A percentile compares a stretch with the other conserved stretches of the same genome.
phyloP scores from a whole-genome alignment of 805 yeast species.

The Kodamaea kakaduensis region DNA sequence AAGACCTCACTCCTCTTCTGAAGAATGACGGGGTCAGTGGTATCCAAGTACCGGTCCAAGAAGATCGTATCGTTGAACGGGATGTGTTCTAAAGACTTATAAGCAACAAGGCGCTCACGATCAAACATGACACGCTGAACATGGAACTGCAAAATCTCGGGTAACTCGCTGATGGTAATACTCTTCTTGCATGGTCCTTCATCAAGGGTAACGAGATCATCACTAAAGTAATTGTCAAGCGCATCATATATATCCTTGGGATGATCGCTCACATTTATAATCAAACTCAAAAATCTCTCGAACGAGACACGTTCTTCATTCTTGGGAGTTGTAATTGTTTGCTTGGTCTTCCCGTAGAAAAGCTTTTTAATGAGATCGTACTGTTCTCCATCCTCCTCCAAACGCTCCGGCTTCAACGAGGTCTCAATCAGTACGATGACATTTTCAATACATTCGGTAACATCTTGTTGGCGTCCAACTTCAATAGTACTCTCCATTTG shows the following conservation, averaged over 20 bases:
- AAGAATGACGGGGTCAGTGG: constrained; percentile 53
- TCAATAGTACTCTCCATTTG: constrained; percentile 74
- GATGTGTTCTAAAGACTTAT: constrained; percentile 77
- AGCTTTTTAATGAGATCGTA: constrained; percentile 72
- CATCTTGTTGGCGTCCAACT: constrained; percentile 93
- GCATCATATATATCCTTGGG: constrained; percentile 90
- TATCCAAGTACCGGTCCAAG: constrained; percentile 83
- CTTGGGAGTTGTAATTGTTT: constrained; percentile 42
- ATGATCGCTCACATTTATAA: constrained; percentile 83
- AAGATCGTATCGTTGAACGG: constrained; percentile 75
- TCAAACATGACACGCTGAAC: constrained; percentile 93
- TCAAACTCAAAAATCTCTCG: constrained; percentile 76
- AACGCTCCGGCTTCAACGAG: constrained; percentile 62
- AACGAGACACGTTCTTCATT: constrained; percentile 27
- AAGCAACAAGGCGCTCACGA: constrained; percentile 63
- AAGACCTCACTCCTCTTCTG: constrained; percentile 53
- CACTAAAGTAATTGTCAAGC: constrained; percentile 76
- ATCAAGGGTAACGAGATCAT: constrained; percentile 63
- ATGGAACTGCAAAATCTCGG: constrained; percentile 84
- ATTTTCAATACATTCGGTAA: constrained; percentile 94
- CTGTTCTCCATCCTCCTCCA: constrained; percentile 77
- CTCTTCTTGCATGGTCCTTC: constrained; percentile 73
- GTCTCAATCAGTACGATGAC: constrained; percentile 89
- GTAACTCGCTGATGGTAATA: constrained; percentile 66
- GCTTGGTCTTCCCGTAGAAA: constrained; percentile 84